Evolutionary conservation across 139 green algal genomes (phyloP), one percentile per base, ranked within the genome.

Genomic region (Dunaliella primolecta): DNA sequence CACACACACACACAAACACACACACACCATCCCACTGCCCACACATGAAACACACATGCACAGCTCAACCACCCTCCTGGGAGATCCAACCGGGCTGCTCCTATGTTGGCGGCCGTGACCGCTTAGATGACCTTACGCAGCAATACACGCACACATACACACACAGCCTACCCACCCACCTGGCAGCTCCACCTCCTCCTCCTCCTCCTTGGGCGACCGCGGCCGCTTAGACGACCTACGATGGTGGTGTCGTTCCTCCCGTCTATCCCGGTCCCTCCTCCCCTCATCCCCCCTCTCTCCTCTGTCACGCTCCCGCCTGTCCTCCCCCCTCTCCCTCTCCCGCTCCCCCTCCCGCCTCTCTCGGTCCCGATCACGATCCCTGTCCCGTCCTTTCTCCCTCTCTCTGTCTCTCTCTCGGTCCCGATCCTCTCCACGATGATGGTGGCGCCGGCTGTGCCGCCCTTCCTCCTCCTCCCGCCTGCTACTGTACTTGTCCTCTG

Each of bases 61-160:
- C n/a, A n/a, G n/a, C n/a, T n/a, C n/a, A n/a, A n/a, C n/a, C n/a
- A n/a, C n/a, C n/a, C n/a, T n/a, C n/a, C n/a, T n/a, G n/a, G n/a
- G n/a, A n/a, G n/a, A n/a, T n/a, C n/a, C n/a, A n/a, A n/a, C n/a
- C n/a, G n/a, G n/a, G n/a, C n/a, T n/a, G n/a, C n/a, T n/a, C n/a
- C n/a, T n/a, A n/a, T n/a, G n/a, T n/a, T n/a, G n/a, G n/a, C n/a
- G n/a, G n/a, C n/a, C n/a, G n/a, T n/a, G n/a, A n/a, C n/a, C n/a
- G n/a, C n/a, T n/a, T n/a, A n/a, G n/a, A n/a, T n/a, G n/a, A n/a
- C n/a, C n/a, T n/a, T 23, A 82, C 35, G 46, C 33, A 82, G 3
- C 38, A 3, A 82, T 55, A 82, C 77, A 82, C 32, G 46, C 24
- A 82, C 33, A 55, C 77, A 82, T 21, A 23, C 77, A 82, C 46